Conservation (phyloP, 305 asterid species). For the Fraxinus nigra region DNA sequence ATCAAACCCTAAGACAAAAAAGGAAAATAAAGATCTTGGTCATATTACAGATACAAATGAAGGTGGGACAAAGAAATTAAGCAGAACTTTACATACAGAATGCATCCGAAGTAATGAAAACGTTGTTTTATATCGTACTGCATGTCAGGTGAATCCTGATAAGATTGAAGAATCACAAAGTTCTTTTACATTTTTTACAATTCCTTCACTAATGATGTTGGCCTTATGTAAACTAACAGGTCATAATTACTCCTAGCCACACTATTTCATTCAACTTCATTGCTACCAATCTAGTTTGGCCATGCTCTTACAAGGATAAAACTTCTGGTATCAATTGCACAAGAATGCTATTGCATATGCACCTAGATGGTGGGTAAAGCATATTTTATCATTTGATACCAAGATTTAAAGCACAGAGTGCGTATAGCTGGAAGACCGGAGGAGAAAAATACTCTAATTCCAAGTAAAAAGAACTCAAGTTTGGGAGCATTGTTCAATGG, state of each 20-base stretch:
- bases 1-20: constrained; percentile 63
- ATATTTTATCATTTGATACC: not conserved
- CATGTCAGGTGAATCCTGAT: not conserved
- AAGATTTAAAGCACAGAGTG: not conserved
- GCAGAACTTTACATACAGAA: not conserved
- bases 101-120: not conserved
- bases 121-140: not conserved
- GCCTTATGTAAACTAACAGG: not conserved
- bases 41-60: not conserved
- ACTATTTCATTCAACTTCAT: constrained; percentile 1
- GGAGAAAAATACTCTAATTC: not conserved
- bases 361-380: not conserved
- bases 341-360: not conserved
- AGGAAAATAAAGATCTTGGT: constrained; percentile 4
- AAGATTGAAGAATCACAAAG: not conserved
- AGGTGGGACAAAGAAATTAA: not conserved
- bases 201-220: not conserved
- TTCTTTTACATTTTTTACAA: not conserved
- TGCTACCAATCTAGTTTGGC: not conserved
- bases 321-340: not conserved
- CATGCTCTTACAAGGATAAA: not conserved
- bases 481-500: not conserved
- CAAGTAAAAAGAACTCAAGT: not conserved
- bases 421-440: not conserved
- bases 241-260: not conserved